Evolutionary conservation across 2,329 filamentous ascomycete genomes (phyloP).

Genomic region (Alternaria brassicicola): DNA sequence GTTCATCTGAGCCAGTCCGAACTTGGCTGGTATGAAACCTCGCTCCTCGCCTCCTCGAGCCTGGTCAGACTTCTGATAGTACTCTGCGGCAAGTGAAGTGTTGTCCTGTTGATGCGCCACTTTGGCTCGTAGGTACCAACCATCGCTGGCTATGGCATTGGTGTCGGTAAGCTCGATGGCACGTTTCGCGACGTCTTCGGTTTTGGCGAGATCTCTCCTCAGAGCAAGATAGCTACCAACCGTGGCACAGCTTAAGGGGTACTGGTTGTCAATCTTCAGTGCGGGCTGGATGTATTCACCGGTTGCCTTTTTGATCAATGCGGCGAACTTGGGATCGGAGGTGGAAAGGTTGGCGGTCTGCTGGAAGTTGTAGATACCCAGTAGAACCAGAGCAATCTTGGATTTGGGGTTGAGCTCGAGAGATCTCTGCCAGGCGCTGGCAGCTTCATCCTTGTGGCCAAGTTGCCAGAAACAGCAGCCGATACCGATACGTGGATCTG

Average conservation of each 20-base stretch:
- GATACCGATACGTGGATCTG: slow-evolving; percentile 93
- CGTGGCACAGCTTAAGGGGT: slow-evolving; percentile 86
- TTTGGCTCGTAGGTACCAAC: slow-evolving; percentile 91
- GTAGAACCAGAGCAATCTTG: slow-evolving; percentile 86
- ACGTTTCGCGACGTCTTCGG: slow-evolving; percentile 85
- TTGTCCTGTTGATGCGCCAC: slow-evolving; percentile 88
- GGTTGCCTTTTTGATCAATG: slow-evolving; percentile 90
- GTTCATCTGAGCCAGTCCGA: slow-evolving; percentile 88
- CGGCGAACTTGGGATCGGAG: slow-evolving; percentile 82
- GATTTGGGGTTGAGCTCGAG: slow-evolving; percentile 82
- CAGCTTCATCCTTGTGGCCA: slow-evolving; percentile 91
- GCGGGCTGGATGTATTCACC: slow-evolving; percentile 92
- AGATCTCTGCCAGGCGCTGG: slow-evolving; percentile 84
- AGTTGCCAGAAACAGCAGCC: slow-evolving; percentile 98
- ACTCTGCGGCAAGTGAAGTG: slow-evolving; percentile 76
- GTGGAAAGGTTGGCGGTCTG: slow-evolving; percentile 81
- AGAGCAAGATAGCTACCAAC: slow-evolving; percentile 91
- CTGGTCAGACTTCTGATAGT: slow-evolving; percentile 88
- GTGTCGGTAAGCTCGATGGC: slow-evolving; percentile 96
- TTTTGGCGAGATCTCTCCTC: slow-evolving; percentile 77
- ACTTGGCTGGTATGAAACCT: slow-evolving; percentile 92
- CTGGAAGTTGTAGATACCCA: slow-evolving; percentile 89
- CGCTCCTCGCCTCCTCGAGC: slow-evolving; percentile 89
- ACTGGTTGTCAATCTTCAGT: slow-evolving; percentile 90
- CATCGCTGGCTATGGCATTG: slow-evolving; percentile 94